Base-by-base conservation (phyloP, 148 eudicot genomes). In the Camellia sinensis region DNA sequence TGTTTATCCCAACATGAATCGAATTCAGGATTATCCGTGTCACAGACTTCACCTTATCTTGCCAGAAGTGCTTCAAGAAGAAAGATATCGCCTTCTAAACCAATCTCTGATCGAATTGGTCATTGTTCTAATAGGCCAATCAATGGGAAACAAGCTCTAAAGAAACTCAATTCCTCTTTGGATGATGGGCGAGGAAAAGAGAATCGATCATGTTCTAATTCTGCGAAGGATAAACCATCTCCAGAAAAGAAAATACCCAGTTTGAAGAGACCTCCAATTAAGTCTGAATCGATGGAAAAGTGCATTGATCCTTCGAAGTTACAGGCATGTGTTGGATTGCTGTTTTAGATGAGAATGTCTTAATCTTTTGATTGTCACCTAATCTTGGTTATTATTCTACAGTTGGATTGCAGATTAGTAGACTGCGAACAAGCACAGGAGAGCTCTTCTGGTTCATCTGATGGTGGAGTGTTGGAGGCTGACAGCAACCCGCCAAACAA, bases 401-500 rank as follows among this genome's bases (percentile, higher is more conserved):
- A 82, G 78, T 44, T 73, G 59, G 82, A 82, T 57, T 78, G 82
- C 75, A 85, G 90, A 77, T 71, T 77, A 80, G 73, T 83, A 60
- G 89, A 90, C 59, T 76, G 79, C 46, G 83, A 84, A 53, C 79
- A 46, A 71, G 92, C 88, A 63, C 88, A 80, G 61, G 87, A 90
- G 83, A 90, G 84, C 76, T 87, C 86, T 60, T 80, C 81, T 15
- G 68, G 73, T 77, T 83, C 90, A 48, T 88, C 85, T 45, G 89
- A 85, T 71, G 87, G 80, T n/a, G 68, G 64, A 71, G 56, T 75
- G 21, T 15, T 80, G 67, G 88, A 84, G 76, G 80, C 63, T 43
- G 86, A 93, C 72, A 89, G 89, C 72, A 89, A 90, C 53, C 87
- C 87, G 67, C 89, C 93, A 41, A 95, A 95, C 89, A 89, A 89